Evolutionary conservation across 2,329 filamentous ascomycete genomes (phyloP).

Genomic region (Nigrograna mackinnonii): DNA sequence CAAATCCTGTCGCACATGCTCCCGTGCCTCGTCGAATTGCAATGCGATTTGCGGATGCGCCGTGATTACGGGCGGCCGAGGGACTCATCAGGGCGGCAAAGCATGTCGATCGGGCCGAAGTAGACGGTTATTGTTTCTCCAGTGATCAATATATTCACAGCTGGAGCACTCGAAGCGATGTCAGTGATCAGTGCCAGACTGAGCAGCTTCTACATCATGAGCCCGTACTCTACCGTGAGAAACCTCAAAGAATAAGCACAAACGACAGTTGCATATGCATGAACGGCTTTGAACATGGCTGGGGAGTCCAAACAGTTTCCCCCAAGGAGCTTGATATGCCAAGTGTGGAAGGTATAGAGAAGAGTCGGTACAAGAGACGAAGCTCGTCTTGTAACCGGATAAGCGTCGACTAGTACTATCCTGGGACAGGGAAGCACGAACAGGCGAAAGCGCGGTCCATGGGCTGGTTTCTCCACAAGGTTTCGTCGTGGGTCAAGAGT

Average conservation of each 20-base stretch:
- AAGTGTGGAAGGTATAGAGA: constrained; percentile 2
- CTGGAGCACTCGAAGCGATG: constrained; percentile 1
- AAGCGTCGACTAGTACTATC: constrained; percentile 13
- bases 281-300: constrained; percentile 8
- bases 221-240: no score
- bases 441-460: constrained; percentile 13
- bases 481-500: constrained; percentile 18
- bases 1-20: constrained; percentile 13
- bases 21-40: no score
- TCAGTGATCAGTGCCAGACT: no score
- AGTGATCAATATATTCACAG: background rate
- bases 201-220: no score
- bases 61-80: no score
- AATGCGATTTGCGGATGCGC: no score
- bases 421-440: constrained; percentile 17
- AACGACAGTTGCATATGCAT: constrained; percentile 10
- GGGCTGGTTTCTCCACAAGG: constrained; percentile 26
- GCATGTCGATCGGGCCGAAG: background rate
- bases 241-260: background rate
- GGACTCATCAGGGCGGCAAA: background rate
- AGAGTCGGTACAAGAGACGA: background rate
- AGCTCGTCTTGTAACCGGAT: constrained; percentile 11
- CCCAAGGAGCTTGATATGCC: constrained; percentile 1
- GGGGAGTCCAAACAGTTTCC: background rate
- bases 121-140: background rate